These are phyloP conservation scores for Camellia japonica DNA, from an alignment of 148 eudicot species.

Conservation along the genomic window DNA sequence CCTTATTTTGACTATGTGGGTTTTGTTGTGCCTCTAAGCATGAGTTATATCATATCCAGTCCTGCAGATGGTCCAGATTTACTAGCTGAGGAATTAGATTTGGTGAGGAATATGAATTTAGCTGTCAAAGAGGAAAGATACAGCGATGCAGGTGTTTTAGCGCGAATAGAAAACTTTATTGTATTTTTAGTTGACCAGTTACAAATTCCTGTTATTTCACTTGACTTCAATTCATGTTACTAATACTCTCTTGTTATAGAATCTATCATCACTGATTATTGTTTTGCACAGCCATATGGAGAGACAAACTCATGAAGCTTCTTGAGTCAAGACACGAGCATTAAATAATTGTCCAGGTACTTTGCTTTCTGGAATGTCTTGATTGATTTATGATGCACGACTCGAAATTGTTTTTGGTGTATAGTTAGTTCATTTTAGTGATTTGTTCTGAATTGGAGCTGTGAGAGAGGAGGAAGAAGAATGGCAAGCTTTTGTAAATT, in stretches of 20 bases:
- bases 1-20: background rate
- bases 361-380: no score
- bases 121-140: slow-evolving; percentile 77
- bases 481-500: no score
- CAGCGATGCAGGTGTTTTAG: slow-evolving; percentile 61
- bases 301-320: slow-evolving; percentile 53
- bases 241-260: background rate
- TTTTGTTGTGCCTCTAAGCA: slow-evolving; percentile 14
- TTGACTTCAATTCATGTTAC: background rate
- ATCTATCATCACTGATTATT: background rate
- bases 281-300: slow-evolving; percentile 59
- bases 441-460: no score
- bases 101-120: slow-evolving; percentile 52
- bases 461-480: no score
- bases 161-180: background rate
- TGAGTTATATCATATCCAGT: slow-evolving; percentile 31
- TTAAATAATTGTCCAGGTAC: background rate
- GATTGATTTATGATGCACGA: no score
- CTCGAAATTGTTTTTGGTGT: no score
- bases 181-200: background rate
- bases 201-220: background rate
- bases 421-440: no score
- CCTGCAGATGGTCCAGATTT: slow-evolving; percentile 69
- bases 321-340: slow-evolving; percentile 22
- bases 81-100: background rate